A percentile compares a stretch with the other conserved stretches of the same genome.
These are phyloP conservation scores for Hexamita inflata DNA, from an alignment of 208 protist species.

Conservation along the genomic window DNA sequence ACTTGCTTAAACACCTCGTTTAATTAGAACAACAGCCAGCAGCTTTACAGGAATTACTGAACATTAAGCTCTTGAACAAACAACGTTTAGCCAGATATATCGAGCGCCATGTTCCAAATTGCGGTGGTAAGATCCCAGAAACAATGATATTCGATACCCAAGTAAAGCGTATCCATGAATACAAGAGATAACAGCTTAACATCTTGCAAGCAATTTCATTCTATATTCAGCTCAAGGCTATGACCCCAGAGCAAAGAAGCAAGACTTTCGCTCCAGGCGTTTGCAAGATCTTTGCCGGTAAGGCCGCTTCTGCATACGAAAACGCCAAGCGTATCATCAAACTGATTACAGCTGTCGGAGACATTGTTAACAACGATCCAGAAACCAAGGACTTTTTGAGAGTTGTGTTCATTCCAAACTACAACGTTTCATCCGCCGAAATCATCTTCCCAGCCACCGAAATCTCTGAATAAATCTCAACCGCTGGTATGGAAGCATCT, in stretches of 20 bases:
- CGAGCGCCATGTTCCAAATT: conserved; percentile 32
- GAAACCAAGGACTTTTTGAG: conserved; percentile 52
- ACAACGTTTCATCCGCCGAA: conserved; percentile 61
- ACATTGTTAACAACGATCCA: conserved; percentile 59
- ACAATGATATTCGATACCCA: conserved; percentile 56
- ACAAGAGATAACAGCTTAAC: conserved; percentile 69
- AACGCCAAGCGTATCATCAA: conserved; percentile 67
- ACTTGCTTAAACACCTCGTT: conserved; percentile 45
- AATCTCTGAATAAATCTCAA: conserved; percentile 66
- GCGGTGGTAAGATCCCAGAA: conserved; percentile 45
- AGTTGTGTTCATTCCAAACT: conserved; percentile 67
- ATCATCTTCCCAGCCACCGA: conserved; percentile 63
- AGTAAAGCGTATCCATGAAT: conserved; percentile 72
- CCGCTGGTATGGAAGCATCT: conserved; percentile 52
- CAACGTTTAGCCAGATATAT: conserved; percentile 49
- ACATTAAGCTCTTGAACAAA: conserved; percentile 50
- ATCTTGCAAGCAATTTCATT: conserved; percentile 53
- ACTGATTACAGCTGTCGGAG: conserved; percentile 59
- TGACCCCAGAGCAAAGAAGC: conserved; percentile 34
- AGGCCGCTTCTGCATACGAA: conserved; percentile 61
- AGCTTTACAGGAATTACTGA: not conserved
- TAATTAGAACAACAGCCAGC: conserved; percentile 42
- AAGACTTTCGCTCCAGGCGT: conserved; percentile 32
- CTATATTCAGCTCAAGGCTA: conserved; percentile 53
- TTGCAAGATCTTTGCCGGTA: conserved; percentile 60